These are phyloP conservation scores for Leishmania braziliensis DNA, from an alignment of 208 protist species.

Conservation along the genomic window DNA sequence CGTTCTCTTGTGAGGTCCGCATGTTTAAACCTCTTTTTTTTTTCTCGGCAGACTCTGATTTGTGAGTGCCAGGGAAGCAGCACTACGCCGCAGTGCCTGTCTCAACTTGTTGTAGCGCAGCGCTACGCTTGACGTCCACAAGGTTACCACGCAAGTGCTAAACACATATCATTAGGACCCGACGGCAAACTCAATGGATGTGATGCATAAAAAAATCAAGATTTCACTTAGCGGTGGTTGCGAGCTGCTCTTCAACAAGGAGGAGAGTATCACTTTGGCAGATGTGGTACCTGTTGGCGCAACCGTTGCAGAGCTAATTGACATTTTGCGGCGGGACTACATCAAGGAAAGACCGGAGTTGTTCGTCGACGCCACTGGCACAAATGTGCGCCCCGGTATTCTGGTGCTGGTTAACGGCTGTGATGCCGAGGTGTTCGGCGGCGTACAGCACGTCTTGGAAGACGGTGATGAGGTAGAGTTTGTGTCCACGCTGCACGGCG, in stretches of 20 bases:
- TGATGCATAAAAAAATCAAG: slow-evolving; percentile 34
- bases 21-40: no score
- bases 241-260: slow-evolving; percentile 83
- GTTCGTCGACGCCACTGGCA: slow-evolving; percentile 69
- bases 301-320: slow-evolving; percentile 56
- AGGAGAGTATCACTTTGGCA: slow-evolving; percentile 32
- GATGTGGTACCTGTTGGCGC: slow-evolving; percentile 43
- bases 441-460: slow-evolving; percentile 76
- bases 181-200: not conserved
- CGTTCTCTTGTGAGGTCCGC: no score
- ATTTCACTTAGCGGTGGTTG: slow-evolving; percentile 74
- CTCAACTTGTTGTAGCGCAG: not conserved
- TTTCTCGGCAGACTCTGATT: not conserved
- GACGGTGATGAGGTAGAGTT: slow-evolving; percentile 91
- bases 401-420: slow-evolving; percentile 93
- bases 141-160: not conserved
- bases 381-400: slow-evolving; percentile 89
- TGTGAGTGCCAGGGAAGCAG: not conserved
- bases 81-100: not conserved
- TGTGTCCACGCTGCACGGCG: slow-evolving; percentile 95
- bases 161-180: not conserved
- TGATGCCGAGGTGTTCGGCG: slow-evolving; percentile 92
- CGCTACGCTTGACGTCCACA: not conserved
- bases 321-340: slow-evolving; percentile 54
- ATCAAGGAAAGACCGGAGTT: slow-evolving; percentile 75